Base-by-base conservation (phyloP, 2,329 filamentous ascomycete species). In the Talaromyces sp. region DNA sequence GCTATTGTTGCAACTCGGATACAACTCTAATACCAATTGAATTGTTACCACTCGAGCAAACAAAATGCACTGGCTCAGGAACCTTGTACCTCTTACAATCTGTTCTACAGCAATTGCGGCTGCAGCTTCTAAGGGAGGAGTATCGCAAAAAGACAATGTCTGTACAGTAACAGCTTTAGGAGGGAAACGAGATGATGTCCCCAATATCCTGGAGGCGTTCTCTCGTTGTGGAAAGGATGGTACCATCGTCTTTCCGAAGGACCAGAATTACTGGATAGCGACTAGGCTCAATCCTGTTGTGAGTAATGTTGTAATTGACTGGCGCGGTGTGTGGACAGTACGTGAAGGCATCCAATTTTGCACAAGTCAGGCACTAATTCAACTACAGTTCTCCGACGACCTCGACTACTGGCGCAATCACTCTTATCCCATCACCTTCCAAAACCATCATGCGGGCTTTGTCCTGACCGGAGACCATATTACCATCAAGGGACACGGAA, bases 401-500 rank as follows among this genome's bases (percentile, higher is more conserved):
- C 73, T 86, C n/a, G 71, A 73, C 19, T 85, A 86, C 72, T 86
- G 84, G 84, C 78, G 84, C 60, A 79, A 81, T 54, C 82, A 85
- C 66, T 80, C 81, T 0, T 86, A 85, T 67, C 81, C 77, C 8
- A 78, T 86, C 39, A 73, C 75, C 3, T 86, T 86, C 68, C 84
- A 86, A 69, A 86, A 86, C 69, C 85, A 86, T 68, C 73, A 73
- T n/a, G 84, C 84, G 0, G 80, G 81, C 17, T 84, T 86, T 66
- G 68, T 86, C 19, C 74, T 86, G 52, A 81, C 79, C 0, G 84
- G 84, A 8, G 75, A 80, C 22, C 71, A 79, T 19, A 86, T 86
- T 65, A 75, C 71, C 17, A 85, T 86, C 68, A 74, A 85, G 68
- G 84, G 84, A 11, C 77, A 82, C 64, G 78, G 78, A 0, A 85